Percentiles rank a stretch among this genome's conserved stretches.
These are phyloP conservation scores for Kazachstania kunashirensis DNA, from an alignment of 805 yeast genomes.

Conservation along the genomic window DNA sequence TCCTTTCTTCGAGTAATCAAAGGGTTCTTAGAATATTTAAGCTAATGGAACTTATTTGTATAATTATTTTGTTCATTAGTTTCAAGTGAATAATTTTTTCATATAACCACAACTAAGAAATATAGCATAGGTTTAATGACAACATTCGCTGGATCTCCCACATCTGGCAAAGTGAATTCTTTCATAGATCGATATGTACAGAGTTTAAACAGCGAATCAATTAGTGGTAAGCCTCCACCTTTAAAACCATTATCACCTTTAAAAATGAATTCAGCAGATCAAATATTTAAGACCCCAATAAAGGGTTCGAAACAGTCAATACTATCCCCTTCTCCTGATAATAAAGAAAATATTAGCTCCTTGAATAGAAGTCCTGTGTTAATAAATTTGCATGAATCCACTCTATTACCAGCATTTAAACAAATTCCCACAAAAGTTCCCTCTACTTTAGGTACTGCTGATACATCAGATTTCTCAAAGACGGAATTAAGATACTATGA, in stretches of 20 bases:
- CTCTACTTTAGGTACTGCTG: not conserved
- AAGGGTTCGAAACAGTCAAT: not conserved
- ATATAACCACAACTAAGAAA: too few species aligned
- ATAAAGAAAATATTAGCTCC: conserved; percentile 2
- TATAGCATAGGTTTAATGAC: too few species aligned
- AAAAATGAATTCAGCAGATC: conserved; percentile 12
- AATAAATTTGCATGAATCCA: conserved; percentile 1
- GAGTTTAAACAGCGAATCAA: conserved; percentile 8
- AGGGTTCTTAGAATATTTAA: too few species aligned
- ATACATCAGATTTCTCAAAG: conserved; percentile 5
- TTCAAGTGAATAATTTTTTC: too few species aligned
- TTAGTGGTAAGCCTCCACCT: conserved; percentile 7
- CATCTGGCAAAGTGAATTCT: conserved; percentile 11
- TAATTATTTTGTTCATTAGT: too few species aligned
- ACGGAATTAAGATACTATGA: conserved; percentile 49
- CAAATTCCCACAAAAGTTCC: not conserved
- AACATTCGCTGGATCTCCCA: conserved; percentile 17
- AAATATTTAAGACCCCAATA: not conserved
- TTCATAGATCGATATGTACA: conserved; percentile 25
- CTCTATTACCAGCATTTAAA: not conserved
- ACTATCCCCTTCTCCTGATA: conserved; percentile 1
- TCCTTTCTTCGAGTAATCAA: too few species aligned
- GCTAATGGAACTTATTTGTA: too few species aligned
- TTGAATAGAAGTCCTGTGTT: conserved; percentile 4
- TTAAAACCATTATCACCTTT: conserved; percentile 20